Base-by-base conservation (phyloP, 345 rosid species). In the Camelina laxa region DNA sequence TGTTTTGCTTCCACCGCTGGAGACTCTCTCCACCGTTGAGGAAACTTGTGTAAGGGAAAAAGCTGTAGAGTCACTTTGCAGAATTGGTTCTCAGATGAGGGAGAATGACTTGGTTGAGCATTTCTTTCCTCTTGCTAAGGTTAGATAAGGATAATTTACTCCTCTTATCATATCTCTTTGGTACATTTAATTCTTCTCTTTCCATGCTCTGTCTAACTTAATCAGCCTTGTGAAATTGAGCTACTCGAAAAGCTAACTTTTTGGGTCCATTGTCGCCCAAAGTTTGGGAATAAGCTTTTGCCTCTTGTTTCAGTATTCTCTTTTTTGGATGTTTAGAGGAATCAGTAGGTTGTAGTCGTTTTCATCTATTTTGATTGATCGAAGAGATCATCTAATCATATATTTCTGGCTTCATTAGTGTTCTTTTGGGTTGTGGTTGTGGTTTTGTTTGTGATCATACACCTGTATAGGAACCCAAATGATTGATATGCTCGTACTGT, bases 31-130 rank as follows among this genome's bases (percentile, higher is more conserved):
- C 19, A 76, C 84, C 0, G 91, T 90, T 9, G 96, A 90, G 78
- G 96, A 90, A 65, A 90, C 96, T 48, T 88, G 89, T n/a, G 96
- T 90, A 39, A 81, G 96, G 79, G 92, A 90, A 49, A 88, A 82
- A 60, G 85, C 91, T 2, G 96, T 82, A 1, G 96, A 88, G 77
- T 90, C 96, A 0, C 81, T 88, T 58, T 86, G 87, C 70, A 82
- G 81, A 73, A 80, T 90, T 80, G 96, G 92, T 41, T 65, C 93
- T 1, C 96, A 90, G 76, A 86, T 90, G 89, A 85, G 83, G 76
- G 92, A 88, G 78, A 87, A 56, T 55, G 92, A 90, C 19, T 77
- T 85, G 83, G 88, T 86, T 54, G 96, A 90, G 22, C 80, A 51
- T 69, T 90, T 90, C 72, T 70, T 85, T 15, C 93, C 89, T 1